These are phyloP conservation scores for Penicillium sp. DNA, from an alignment of 2,329 filamentous ascomycete species.

Conservation along the genomic window DNA sequence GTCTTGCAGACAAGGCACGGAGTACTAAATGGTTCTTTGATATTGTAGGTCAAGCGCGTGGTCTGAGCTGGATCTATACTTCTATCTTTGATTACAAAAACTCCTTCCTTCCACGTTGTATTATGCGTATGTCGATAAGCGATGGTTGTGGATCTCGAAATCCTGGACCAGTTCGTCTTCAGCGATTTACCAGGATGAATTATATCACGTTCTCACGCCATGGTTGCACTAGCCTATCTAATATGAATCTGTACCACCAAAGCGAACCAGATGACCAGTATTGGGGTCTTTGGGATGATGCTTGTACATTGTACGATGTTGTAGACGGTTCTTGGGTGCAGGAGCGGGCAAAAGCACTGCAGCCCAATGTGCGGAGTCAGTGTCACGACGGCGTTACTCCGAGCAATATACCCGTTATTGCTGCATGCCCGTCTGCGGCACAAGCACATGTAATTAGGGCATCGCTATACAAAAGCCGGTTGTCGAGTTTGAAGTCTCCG, in stretches of 20 bases:
- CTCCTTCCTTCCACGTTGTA: not conserved
- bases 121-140: constrained; percentile 5
- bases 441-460: too few species aligned
- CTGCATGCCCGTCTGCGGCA: not conserved
- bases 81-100: not conserved
- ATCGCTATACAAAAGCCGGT: too few species aligned
- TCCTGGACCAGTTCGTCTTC: constrained; percentile 9
- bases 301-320: not conserved
- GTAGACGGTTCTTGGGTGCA: not conserved
- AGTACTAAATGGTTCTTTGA: constrained; percentile 9
- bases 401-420: not conserved
- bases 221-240: constrained; percentile 22
- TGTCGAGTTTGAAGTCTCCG: not conserved
- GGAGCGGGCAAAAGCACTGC: constrained; percentile 1
- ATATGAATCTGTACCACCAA: constrained; percentile 21
- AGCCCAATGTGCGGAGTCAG: not conserved
- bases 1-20: not conserved
- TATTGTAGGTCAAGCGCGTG: constrained; percentile 46
- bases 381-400: not conserved
- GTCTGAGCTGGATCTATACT: constrained; percentile 32
- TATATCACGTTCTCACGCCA: constrained; percentile 18
- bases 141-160: constrained; percentile 16
- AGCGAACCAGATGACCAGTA: not conserved
- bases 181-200: constrained; percentile 10
- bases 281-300: not conserved